A percentile compares a stretch with the other conserved stretches of the same genome.
phyloP scores from a whole-genome alignment of 1,139 yeast genomes.

The Blastobotrys malaysiensis region DNA sequence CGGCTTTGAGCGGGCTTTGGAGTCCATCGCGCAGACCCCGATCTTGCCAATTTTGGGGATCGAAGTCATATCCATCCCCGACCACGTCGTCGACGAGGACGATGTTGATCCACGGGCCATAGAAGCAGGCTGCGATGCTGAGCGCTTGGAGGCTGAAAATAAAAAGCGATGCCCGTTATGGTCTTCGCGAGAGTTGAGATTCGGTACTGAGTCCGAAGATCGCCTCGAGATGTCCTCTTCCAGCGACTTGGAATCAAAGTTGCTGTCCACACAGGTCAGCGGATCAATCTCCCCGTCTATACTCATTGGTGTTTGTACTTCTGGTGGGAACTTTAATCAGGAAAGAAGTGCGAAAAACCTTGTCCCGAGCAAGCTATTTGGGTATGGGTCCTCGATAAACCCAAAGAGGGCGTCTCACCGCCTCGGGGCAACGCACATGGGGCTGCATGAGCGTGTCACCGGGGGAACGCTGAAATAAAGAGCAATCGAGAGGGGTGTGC shows the following conservation, averaged over 20 bases:
- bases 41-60: slow-evolving; percentile 81
- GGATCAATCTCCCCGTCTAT: background rate
- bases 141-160: background rate
- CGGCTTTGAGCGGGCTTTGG: slow-evolving; percentile 92
- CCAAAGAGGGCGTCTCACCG: background rate
- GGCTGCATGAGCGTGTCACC: background rate
- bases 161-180: background rate
- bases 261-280: background rate
- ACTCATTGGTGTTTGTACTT: background rate
- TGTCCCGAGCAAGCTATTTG: background rate
- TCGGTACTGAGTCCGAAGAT: background rate
- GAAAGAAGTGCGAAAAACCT: background rate
- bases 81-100: background rate
- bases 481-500: background rate
- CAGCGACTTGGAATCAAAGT: background rate
- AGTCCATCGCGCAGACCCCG: slow-evolving; percentile 99
- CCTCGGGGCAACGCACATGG: background rate
- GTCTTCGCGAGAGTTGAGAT: background rate
- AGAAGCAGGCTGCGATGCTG: background rate
- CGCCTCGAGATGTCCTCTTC: background rate
- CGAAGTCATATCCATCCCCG: slow-evolving; percentile 2
- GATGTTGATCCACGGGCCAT: background rate
- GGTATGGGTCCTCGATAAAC: background rate
- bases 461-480: background rate
- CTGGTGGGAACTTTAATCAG: background rate